Percentiles rank a stretch among this genome's conserved stretches.
Evolutionary conservation across 2,329 filamentous ascomycete species (phyloP).

Genomic region (Colletotrichum cereale): DNA sequence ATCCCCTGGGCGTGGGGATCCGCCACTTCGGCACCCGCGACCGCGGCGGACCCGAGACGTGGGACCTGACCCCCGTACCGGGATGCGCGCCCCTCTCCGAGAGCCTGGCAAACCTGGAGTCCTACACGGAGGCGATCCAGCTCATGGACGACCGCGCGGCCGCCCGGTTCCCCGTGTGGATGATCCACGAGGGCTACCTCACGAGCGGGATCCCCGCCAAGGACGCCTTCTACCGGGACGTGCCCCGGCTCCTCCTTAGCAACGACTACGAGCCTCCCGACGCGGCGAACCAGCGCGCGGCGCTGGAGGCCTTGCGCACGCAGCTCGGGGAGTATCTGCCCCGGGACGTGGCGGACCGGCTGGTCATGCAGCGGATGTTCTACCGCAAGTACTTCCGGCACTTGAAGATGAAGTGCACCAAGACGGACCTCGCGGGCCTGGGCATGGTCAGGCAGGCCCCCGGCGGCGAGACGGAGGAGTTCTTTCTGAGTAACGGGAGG

Average conservation of each 20-base stretch:
- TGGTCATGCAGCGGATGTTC: conserved; percentile 41
- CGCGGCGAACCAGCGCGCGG: conserved; percentile 30
- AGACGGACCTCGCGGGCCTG: conserved; percentile 37
- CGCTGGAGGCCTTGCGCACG: conserved; percentile 23
- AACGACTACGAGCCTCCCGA: conserved; percentile 38
- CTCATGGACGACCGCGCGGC: conserved; percentile 38
- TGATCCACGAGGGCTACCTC: conserved; percentile 40
- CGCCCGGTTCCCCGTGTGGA: conserved; percentile 38
- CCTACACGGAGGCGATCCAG: conserved; percentile 40
- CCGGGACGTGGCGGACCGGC: conserved; percentile 5
- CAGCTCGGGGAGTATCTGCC: conserved; percentile 33
- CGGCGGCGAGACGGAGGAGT: conserved; percentile 35
- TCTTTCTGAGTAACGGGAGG: conserved; percentile 36
- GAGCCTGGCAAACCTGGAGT: conserved; percentile 36
- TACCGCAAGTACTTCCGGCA: conserved; percentile 41
- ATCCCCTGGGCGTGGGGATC: conserved; percentile 35
- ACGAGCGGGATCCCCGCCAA: conserved; percentile 34
- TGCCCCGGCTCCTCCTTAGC: conserved; percentile 31
- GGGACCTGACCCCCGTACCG: conserved; percentile 38
- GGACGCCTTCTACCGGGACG: conserved; percentile 33
- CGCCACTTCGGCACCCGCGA: conserved; percentile 39
- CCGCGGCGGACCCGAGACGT: conserved; percentile 37
- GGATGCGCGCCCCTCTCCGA: conserved; percentile 33
- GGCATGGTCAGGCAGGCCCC: conserved; percentile 36
- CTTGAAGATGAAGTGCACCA: conserved; percentile 38